Conservation (phyloP, 2,329 filamentous ascomycete species). For the Chrysosporium keratinophilum region DNA sequence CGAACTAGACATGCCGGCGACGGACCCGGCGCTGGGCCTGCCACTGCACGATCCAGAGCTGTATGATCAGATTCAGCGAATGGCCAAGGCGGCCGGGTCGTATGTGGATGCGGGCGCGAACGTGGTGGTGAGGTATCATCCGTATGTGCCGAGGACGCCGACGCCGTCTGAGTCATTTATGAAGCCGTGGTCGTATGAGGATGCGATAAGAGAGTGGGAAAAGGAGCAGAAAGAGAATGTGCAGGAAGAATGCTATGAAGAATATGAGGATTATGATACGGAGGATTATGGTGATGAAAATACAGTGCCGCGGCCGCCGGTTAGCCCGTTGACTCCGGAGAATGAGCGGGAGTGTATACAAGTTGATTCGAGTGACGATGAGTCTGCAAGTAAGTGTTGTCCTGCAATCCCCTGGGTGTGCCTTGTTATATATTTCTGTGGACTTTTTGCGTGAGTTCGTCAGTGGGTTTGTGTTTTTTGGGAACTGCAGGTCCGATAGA, state of each 20-base stretch:
- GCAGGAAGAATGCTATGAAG: neutral
- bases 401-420: neutral
- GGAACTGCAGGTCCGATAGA: no score
- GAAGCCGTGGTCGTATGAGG: neutral
- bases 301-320: neutral
- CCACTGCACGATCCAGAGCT: conserved; percentile 13
- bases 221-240: neutral
- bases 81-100: conserved; percentile 2
- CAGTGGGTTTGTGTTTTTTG: no score
- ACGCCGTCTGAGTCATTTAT: neutral
- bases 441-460: no score
- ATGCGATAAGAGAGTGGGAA: no score
- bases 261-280: no score
- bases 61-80: conserved; percentile 11
- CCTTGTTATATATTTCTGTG: neutral
- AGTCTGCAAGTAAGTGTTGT: neutral
- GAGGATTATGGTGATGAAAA: neutral
- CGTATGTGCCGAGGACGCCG: neutral
- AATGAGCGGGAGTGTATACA: neutral
- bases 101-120: conserved; percentile 6
- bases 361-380: neutral
- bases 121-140: conserved; percentile 10
- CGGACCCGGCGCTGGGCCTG: neutral
- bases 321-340: conserved; percentile 6
- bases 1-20: conserved; percentile 5